Conservation (phyloP, 2,329 filamentous ascomycete species). For the Monilinia vaccinii-corymbosi region DNA sequence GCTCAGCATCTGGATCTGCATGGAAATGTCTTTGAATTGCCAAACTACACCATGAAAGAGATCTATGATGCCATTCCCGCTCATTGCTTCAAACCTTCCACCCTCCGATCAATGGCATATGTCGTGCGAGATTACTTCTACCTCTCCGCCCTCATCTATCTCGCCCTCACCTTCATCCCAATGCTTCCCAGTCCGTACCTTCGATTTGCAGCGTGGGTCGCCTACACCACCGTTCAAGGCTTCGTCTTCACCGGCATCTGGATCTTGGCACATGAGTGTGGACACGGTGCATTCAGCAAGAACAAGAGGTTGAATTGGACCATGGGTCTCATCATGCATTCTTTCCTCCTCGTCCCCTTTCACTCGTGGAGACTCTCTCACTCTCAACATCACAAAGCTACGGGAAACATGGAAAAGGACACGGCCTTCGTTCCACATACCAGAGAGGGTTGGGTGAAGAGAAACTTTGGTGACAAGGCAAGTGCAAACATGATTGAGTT, state of each 20-base stretch:
- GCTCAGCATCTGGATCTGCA: conserved; percentile 28
- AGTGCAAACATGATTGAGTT: conserved; percentile 31
- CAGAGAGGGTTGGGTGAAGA: conserved; percentile 27
- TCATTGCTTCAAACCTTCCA: conserved; percentile 54
- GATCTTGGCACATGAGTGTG: conserved; percentile 65
- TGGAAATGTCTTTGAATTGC: conserved; percentile 29
- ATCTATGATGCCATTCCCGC: conserved; percentile 44
- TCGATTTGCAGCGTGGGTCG: conserved; percentile 44
- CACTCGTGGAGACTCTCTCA: conserved; percentile 68
- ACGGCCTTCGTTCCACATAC: conserved; percentile 53
- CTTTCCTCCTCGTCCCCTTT: conserved; percentile 57
- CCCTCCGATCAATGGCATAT: conserved; percentile 45
- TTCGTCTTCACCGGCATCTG: conserved; percentile 61
- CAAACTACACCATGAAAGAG: conserved; percentile 30
- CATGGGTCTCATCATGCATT: conserved; percentile 58
- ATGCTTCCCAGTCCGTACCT: conserved; percentile 37
- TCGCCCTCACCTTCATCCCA: conserved; percentile 45
- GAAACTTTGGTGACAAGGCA: conserved; percentile 24
- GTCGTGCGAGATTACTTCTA: conserved; percentile 48
- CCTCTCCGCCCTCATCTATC: conserved; percentile 37
- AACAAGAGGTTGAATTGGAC: conserved; percentile 49
- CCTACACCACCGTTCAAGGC: conserved; percentile 57
- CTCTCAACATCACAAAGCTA: conserved; percentile 59
- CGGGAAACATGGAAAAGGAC: conserved; percentile 59
- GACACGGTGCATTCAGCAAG: conserved; percentile 59